phyloP scores from a whole-genome alignment of 2,329 filamentous ascomycete genomes.

The Xylaria sp. region DNA sequence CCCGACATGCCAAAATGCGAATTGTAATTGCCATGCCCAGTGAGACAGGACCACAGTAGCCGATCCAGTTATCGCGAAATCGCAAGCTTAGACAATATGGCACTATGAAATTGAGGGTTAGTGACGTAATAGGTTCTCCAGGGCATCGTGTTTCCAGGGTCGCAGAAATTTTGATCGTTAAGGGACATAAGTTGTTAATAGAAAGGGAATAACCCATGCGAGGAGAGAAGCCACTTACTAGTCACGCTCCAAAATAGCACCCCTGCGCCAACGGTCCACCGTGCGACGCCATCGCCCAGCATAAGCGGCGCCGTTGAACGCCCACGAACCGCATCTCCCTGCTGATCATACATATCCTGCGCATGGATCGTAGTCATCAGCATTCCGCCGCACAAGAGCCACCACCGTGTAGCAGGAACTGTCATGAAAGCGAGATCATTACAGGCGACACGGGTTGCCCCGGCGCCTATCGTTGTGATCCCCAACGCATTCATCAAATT shows the following conservation, averaged over 20 bases:
- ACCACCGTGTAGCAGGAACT: slow-evolving; percentile 23
- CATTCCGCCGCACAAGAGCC: slow-evolving; percentile 22
- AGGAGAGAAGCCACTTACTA: slow-evolving; percentile 19
- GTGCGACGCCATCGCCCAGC: slow-evolving; percentile 18
- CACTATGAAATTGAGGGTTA: slow-evolving; percentile 13
- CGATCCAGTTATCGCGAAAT: slow-evolving; percentile 17
- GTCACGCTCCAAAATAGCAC: slow-evolving; percentile 26
- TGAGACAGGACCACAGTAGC: slow-evolving; percentile 9
- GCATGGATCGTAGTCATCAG: slow-evolving; percentile 30
- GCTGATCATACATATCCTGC: slow-evolving; percentile 27
- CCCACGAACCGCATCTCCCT: slow-evolving; percentile 24
- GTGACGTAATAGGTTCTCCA: not conserved
- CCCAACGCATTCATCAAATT: slow-evolving; percentile 28
- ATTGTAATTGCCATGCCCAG: slow-evolving; percentile 12
- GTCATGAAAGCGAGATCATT: slow-evolving; percentile 12
- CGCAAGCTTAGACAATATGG: slow-evolving; percentile 13
- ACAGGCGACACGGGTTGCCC: slow-evolving; percentile 23
- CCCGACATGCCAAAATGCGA: slow-evolving; percentile 19
- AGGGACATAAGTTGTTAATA: not conserved
- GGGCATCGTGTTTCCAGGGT: not conserved
- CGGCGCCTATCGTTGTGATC: slow-evolving; percentile 22
- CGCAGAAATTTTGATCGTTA: not conserved
- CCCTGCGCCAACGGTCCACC: slow-evolving; percentile 22
- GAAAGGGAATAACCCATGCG: not conserved
- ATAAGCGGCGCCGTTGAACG: slow-evolving; percentile 28